phyloP scores from a whole-genome alignment of 2,329 filamentous ascomycete species.

The Chrysoporthe austroafricana region DNA sequence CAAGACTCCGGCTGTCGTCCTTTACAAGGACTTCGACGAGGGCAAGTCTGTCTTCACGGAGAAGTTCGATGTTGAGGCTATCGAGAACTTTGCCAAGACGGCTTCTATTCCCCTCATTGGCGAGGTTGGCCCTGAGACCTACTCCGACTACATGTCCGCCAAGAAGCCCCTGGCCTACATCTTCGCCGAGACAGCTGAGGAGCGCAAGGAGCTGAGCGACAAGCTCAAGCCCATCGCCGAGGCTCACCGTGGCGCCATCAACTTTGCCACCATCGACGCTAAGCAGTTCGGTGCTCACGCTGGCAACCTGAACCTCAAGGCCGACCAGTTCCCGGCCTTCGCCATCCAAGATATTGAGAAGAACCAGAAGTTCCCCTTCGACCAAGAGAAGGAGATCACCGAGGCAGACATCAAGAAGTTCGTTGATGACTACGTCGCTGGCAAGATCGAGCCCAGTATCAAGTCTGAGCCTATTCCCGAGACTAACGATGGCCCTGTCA shows the following conservation, averaged over 20 bases:
- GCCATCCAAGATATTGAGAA: slow-evolving; percentile 94
- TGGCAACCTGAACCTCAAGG: slow-evolving; percentile 94
- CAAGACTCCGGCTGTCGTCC: slow-evolving; percentile 81
- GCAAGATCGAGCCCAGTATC: slow-evolving; percentile 93
- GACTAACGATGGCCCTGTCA: slow-evolving; percentile 86
- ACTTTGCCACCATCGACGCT: slow-evolving; percentile 97
- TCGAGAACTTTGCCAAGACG: slow-evolving; percentile 82
- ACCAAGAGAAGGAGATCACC: slow-evolving; percentile 80
- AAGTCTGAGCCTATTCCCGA: slow-evolving; percentile 98
- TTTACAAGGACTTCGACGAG: slow-evolving; percentile 98
- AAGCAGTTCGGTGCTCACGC: slow-evolving; percentile 93
- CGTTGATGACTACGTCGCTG: slow-evolving; percentile 80
- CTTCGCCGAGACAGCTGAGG: slow-evolving; percentile 89
- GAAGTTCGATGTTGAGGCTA: slow-evolving; percentile 79
- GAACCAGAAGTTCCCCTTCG: slow-evolving; percentile 96
- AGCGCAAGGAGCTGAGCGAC: slow-evolving; percentile 78
- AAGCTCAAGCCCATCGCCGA: slow-evolving; percentile 84
- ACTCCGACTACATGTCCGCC: slow-evolving; percentile 90
- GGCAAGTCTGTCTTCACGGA: slow-evolving; percentile 85
- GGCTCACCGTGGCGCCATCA: slow-evolving; percentile 91
- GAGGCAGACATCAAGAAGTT: slow-evolving; percentile 75
- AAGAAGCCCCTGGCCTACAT: slow-evolving; percentile 96
- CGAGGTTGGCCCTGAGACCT: slow-evolving; percentile 96
- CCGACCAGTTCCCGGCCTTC: slow-evolving; percentile 94
- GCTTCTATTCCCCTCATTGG: slow-evolving; percentile 88